A percentile compares a stretch with the other conserved stretches of the same genome.
phyloP scores from a whole-genome alignment of 306 rosid species.

The Echinosophora koreensis region DNA sequence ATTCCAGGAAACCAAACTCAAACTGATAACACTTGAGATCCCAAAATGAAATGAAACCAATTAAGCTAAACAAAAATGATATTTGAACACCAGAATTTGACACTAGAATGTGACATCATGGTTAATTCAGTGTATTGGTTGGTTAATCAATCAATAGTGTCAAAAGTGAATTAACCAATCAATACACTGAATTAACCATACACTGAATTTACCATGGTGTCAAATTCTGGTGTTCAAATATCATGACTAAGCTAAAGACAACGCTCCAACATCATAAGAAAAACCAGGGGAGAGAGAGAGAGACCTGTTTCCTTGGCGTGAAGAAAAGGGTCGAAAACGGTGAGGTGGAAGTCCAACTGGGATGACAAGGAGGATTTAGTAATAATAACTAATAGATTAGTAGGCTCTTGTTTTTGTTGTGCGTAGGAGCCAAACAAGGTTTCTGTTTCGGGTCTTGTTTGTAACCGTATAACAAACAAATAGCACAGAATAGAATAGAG shows the following conservation, averaged over 20 bases:
- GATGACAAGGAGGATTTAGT: conserved; percentile 23
- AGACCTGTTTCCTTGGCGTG: conserved; percentile 71
- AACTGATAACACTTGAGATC: conserved; percentile 37
- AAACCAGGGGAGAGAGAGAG: conserved; percentile 44
- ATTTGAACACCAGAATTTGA: too few relatives aligned
- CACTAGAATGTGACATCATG: too few relatives aligned
- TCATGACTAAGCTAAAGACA: background rate
- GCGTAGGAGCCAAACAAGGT: conserved; percentile 30
- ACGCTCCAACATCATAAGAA: conserved; percentile 4
- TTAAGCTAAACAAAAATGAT: background rate
- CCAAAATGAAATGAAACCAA: conserved; percentile 16
- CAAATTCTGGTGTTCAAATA: too few relatives aligned
- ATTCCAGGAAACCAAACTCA: background rate
- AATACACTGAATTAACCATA: too few relatives aligned
- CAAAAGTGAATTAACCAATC: too few relatives aligned
- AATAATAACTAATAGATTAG: background rate
- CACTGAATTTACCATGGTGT: too few relatives aligned
- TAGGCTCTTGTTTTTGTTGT: conserved; percentile 17
- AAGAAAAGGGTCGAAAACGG: conserved; percentile 43
- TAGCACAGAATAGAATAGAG: background rate
- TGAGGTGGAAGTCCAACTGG: conserved; percentile 90
- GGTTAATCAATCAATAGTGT: too few relatives aligned
- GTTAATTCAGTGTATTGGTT: too few relatives aligned
- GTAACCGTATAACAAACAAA: conserved; percentile 11
- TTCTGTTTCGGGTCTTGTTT: conserved; percentile 10